Conservation (phyloP, 2,329 filamentous ascomycete genomes). For the Venturia pyrina region DNA sequence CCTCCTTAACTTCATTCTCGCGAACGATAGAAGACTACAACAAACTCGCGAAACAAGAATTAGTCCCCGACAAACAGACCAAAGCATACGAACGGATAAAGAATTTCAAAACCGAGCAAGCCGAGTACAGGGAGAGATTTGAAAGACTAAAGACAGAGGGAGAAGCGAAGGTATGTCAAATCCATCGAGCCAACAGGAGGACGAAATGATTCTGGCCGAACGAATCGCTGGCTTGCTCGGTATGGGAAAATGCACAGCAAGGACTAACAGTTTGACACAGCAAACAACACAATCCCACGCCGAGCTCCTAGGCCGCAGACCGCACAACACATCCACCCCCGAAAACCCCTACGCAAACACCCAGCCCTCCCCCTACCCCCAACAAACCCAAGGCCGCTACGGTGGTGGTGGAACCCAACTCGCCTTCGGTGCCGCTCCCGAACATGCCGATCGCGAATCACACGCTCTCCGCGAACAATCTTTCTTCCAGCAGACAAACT, state of each 20-base stretch:
- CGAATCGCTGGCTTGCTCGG: background rate
- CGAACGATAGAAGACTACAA: constrained; percentile 92
- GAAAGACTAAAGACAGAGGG: constrained; percentile 65
- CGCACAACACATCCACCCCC: constrained; percentile 67
- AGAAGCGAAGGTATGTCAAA: constrained; percentile 54
- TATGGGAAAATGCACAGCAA: background rate
- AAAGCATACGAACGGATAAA: constrained; percentile 80
- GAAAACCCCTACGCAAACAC: constrained; percentile 82
- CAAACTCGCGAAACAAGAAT: constrained; percentile 73
- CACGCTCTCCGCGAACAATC: constrained; percentile 83
- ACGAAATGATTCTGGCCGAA: background rate
- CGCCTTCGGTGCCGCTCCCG: constrained; percentile 23
- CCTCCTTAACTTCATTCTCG: constrained; percentile 69
- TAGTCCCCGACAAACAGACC: constrained; percentile 82
- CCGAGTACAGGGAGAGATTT: constrained; percentile 69
- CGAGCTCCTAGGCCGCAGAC: constrained; percentile 77
- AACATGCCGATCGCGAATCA: constrained; percentile 59
- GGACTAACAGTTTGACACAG: constrained; percentile 20
- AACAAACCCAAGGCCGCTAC: constrained; percentile 2
- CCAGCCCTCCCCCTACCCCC: constrained; percentile 34
- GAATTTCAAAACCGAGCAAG: constrained; percentile 73
- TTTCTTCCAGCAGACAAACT: constrained; percentile 75
- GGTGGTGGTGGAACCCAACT: constrained; percentile 5
- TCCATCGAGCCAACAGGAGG: background rate
- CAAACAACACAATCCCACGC: constrained; percentile 58